Evolutionary conservation across 140 eudicot species (phyloP).

Genomic region (Bidens hawaiensis): DNA sequence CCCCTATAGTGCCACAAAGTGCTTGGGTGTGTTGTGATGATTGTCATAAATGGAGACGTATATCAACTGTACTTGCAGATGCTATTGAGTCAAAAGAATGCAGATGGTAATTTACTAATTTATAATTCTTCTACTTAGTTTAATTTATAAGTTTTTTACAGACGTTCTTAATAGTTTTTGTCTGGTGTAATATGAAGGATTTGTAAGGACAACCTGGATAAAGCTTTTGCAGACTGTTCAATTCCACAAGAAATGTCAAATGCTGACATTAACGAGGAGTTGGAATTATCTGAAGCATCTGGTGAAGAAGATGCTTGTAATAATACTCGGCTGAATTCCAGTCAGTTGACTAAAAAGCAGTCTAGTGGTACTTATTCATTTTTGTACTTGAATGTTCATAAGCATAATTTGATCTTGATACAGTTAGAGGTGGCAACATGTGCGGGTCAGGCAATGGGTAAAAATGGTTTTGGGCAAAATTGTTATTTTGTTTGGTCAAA

Average conservation of each 20-base stretch:
- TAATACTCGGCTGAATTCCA: slow-evolving; percentile 27
- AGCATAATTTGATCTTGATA: no score
- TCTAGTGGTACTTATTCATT: slow-evolving; percentile 40
- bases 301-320: slow-evolving; percentile 60
- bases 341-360: slow-evolving; percentile 33
- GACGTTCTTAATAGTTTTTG: slow-evolving; percentile 1
- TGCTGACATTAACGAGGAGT: slow-evolving; percentile 79
- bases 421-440: not conserved
- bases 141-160: not conserved
- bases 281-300: slow-evolving; percentile 86
- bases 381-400: not conserved
- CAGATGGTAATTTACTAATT: slow-evolving; percentile 58
- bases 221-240: slow-evolving; percentile 68
- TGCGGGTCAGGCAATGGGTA: not conserved
- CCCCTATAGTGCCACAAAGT: slow-evolving; percentile 31
- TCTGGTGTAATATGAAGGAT: slow-evolving; percentile 45
- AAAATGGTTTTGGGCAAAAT: no score
- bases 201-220: slow-evolving; percentile 85
- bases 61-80: slow-evolving; percentile 83
- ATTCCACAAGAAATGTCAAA: slow-evolving; percentile 92
- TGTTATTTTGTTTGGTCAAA: not conserved
- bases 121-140: slow-evolving; percentile 10
- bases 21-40: slow-evolving; percentile 98
- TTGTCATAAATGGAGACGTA: slow-evolving; percentile 93
- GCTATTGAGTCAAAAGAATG: slow-evolving; percentile 57